These are phyloP conservation scores for Strigomonas culicis DNA, from an alignment of 208 protist species.

Conservation along the genomic window DNA sequence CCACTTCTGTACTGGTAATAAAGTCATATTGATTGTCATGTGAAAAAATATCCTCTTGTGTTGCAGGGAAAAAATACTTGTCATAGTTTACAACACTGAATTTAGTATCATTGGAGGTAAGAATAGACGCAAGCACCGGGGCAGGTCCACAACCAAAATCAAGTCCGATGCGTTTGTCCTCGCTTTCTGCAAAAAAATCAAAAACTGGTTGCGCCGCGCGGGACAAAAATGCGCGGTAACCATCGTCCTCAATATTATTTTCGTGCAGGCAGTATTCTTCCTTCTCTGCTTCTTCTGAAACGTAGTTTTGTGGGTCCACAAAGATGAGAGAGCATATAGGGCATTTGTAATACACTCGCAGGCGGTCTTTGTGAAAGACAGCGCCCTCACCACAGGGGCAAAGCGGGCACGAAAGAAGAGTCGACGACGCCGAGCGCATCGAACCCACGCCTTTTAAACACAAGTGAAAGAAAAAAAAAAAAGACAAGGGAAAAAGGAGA, in stretches of 20 bases:
- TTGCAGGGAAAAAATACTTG: conserved; percentile 37
- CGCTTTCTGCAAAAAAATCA: conserved; percentile 12
- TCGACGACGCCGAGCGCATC: too few relatives aligned
- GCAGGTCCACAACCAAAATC: conserved; percentile 57
- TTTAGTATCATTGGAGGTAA: conserved; percentile 17
- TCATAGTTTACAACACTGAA: conserved; percentile 47
- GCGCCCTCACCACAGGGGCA: conserved; percentile 9
- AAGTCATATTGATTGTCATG: conserved; percentile 31
- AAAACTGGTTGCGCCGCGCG: conserved; percentile 27
- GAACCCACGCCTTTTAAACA: too few relatives aligned
- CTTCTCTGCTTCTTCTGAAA: conserved; percentile 31
- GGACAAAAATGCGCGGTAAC: conserved; percentile 37
- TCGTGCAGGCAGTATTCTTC: conserved; percentile 48
- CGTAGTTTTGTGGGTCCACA: conserved; percentile 23
- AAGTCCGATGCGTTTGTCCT: conserved; percentile 15
- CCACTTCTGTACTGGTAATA: conserved; percentile 43
- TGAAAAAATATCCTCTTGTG: not conserved
- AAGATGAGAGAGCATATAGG: conserved; percentile 34
- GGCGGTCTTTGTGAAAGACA: conserved; percentile 31
- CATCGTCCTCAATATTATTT: conserved; percentile 26
- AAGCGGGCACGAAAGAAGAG: conserved; percentile 19
- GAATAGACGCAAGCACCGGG: conserved; percentile 20
- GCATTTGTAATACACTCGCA: conserved; percentile 31
- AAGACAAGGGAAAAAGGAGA: too few relatives aligned
- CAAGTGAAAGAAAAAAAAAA: too few relatives aligned